Base-by-base conservation (phyloP, 2,329 filamentous ascomycete species). In the Claviceps purpurea region DNA sequence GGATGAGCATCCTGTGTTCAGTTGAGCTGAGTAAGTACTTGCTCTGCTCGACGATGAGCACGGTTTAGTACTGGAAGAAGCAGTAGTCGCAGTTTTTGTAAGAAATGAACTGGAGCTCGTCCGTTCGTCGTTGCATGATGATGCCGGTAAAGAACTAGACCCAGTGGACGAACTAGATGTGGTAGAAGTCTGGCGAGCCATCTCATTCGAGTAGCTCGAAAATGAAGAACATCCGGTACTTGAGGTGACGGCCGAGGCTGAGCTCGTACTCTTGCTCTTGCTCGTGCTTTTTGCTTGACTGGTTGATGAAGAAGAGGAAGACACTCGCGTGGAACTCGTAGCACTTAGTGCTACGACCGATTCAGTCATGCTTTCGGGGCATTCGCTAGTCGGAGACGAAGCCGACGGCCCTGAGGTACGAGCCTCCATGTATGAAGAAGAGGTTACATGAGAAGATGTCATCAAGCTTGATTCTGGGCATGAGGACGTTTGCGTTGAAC, bases 111-210 rank as follows among this genome's bases (percentile, higher is more conserved):
- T 50, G 16, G 44, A 46, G 37, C 47, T 43, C 34, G 20, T 39
- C 20, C 42, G 43, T 37, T n/a, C 51, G 24, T 44, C 44, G 20
- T 48, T 47, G 45, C 48, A 53, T 41, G 49, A 53, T 41, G 49
- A 30, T 4, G 46, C 30, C 13, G 53, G 34, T 34, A 45, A 38
- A 34, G 41, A 40, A 22, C 39, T 50, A 30, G 30, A 20, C 26
- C 4, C 37, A 49, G n/a, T 49, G 37, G 41, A 39, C n/a, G 10
- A 42, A 11, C 41, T 47, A 10, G 37, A 20, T 47, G 41, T 50
- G 41, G 44, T 44, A 10, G 44, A 37, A 16, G 43, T 30, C 18
- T 41, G 50, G 26, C 16, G 14, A 40, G 47, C 42, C n/a, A 39
- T 42, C 16, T 22, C 18, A 13, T 8, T 16, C 5, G 49, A 30